Evolutionary conservation across 2,329 filamentous ascomycete species (phyloP), one percentile per base, ranked within the genome.

Genomic region (Penicillium sp.): DNA sequence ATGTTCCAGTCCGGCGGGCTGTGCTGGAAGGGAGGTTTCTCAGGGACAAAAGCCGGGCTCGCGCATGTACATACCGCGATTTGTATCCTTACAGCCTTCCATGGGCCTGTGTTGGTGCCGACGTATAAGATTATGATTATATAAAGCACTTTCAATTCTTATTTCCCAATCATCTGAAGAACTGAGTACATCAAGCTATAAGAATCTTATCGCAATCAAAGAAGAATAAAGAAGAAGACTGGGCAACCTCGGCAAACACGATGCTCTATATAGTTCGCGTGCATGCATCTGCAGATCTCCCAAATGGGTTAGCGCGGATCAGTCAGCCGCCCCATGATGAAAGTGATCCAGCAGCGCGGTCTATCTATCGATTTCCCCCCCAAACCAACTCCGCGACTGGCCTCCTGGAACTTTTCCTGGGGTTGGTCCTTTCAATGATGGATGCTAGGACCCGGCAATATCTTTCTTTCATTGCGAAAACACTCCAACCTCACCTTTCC

Each of bases 11-110:
- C 28, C 65, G 66, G 63, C 63, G 10, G 63, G 62, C 66, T 66
- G 56, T 53, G 64, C 65, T 66, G 44, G 57, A 59, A 45, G 38
- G 47, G 28, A 47, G 17, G 38, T 17, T 45, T 24, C 49, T 54
- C 35, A 13, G 51, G 35, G 58, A 60, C 57, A 63, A 61, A 56
- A 42, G 59, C 65, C 30, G 50, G 45, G 37, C 45, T 59, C 42
- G 33, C 58, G 55, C 61, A 65, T 69, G 68, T 69, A 69, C 62
- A 70, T 69, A 69, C 53, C 58, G 58, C 58, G 56, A 63, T 53
- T 45, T 59, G 56, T 62, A 67, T 67, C 17, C 44, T 61, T 67
- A 61, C n/a, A 24, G 30, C 17, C 53, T 37, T 42, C 28, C 13
- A 47, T 44, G 17, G 24, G 37, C 51, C 37, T 12, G 15, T 26